Conservation (phyloP, 495 filamentous ascomycete genomes). For the Aspergillus haitiensis region DNA sequence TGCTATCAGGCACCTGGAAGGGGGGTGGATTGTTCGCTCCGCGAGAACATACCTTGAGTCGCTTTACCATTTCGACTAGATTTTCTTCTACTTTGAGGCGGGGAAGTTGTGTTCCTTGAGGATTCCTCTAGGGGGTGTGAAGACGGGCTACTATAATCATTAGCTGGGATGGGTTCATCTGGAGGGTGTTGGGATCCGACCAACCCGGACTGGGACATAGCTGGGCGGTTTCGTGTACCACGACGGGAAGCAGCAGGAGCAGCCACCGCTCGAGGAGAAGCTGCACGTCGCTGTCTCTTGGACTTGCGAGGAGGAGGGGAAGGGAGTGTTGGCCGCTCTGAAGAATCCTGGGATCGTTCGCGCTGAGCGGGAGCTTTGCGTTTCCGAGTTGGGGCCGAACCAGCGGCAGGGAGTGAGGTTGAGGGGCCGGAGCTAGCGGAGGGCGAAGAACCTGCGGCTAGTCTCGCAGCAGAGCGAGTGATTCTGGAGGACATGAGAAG, state of each 20-base stretch:
- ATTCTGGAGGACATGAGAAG: slow-evolving; percentile 82
- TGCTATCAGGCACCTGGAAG: background rate
- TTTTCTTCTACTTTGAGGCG: slow-evolving; percentile 64
- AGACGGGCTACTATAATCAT: slow-evolving; percentile 36
- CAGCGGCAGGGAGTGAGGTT: slow-evolving; percentile 38
- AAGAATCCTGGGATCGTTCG: slow-evolving; percentile 39
- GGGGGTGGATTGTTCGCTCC: background rate
- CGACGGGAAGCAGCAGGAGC: slow-evolving; percentile 52
- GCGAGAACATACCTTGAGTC: slow-evolving; percentile 27
- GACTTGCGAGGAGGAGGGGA: slow-evolving; percentile 44
- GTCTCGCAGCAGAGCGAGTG: slow-evolving; percentile 76
- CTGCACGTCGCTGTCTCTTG: slow-evolving; percentile 45
- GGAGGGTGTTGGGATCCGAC: slow-evolving; percentile 22
- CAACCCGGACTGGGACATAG: slow-evolving; percentile 84
- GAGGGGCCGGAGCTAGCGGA: slow-evolving; percentile 38
- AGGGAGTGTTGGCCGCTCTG: slow-evolving; percentile 43
- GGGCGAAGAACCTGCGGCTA: slow-evolving; percentile 62
- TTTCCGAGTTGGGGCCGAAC: slow-evolving; percentile 52
- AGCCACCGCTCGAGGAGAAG: slow-evolving; percentile 42
- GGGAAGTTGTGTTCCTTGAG: slow-evolving; percentile 40
- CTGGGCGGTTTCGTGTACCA: slow-evolving; percentile 62
- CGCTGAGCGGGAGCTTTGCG: slow-evolving; percentile 53
- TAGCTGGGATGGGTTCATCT: slow-evolving; percentile 8
- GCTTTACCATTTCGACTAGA: slow-evolving; percentile 56
- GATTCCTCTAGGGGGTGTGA: slow-evolving; percentile 46